These are phyloP conservation scores for Podila verticillata DNA, from an alignment of 192 early-diverging fungal species.

Conservation along the genomic window DNA sequence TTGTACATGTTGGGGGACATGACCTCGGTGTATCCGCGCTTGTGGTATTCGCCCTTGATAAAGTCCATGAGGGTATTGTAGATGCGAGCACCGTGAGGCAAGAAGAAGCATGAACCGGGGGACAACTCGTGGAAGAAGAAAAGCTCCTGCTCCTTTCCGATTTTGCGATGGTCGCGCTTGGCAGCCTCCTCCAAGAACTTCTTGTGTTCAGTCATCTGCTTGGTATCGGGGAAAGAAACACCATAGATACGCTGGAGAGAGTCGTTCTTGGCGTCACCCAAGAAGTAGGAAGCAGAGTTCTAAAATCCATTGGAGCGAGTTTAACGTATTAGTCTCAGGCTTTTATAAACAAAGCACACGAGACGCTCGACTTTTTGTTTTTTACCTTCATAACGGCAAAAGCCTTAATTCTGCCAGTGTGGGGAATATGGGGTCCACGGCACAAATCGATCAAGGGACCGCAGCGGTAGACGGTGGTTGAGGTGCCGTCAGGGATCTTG, in stretches of 20 bases:
- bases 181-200: slow-evolving; percentile 96
- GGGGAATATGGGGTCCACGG: slow-evolving; percentile 94
- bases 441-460: slow-evolving; percentile 98
- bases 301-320: slow-evolving; percentile 1
- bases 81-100: slow-evolving; percentile 95
- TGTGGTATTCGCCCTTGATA: slow-evolving; percentile 88
- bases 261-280: slow-evolving; percentile 97
- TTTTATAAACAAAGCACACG: too few species aligned
- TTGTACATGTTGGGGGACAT: slow-evolving; percentile 99
- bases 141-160: slow-evolving; percentile 97
- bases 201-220: slow-evolving; percentile 96
- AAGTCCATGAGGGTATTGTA: slow-evolving; percentile 96
- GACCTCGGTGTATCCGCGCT: slow-evolving; percentile 96
- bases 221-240: slow-evolving; percentile 98
- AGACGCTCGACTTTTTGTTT: not conserved
- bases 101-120: slow-evolving; percentile 93
- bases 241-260: slow-evolving; percentile 99
- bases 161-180: slow-evolving; percentile 96
- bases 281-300: slow-evolving; percentile 99
- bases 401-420: slow-evolving; percentile 94
- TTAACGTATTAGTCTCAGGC: too few species aligned
- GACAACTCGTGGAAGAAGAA: slow-evolving; percentile 98
- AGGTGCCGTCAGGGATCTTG: slow-evolving; percentile 92
- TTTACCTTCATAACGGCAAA: slow-evolving; percentile 87
- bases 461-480: slow-evolving; percentile 98